A percentile compares a stretch with the other conserved stretches of the same genome.
phyloP scores from a whole-genome alignment of 345 rosid genomes.

The Gossypium stocksii region DNA sequence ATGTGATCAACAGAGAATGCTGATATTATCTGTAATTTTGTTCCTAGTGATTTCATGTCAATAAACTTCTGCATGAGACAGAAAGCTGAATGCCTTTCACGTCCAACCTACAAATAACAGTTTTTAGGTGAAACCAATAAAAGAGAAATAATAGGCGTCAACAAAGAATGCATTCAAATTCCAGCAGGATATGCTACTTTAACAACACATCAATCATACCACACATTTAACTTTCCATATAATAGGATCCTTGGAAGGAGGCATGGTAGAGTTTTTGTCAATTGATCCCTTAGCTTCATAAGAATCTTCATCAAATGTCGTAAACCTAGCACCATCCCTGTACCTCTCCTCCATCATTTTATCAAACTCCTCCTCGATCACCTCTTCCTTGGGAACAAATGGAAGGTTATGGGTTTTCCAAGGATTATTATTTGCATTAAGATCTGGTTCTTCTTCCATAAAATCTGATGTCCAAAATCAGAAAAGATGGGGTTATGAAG shows the following conservation, averaged over 20 bases:
- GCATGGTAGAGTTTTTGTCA: constrained; percentile 48
- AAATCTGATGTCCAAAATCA: constrained; percentile 32
- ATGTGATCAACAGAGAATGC: constrained; percentile 70
- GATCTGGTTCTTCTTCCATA: constrained; percentile 45
- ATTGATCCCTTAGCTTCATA: constrained; percentile 42
- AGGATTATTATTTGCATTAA: constrained; percentile 37
- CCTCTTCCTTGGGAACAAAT: constrained; percentile 77
- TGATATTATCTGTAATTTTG: constrained; percentile 58
- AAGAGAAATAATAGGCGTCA: neutral
- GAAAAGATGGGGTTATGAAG: neutral
- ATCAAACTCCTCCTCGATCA: constrained; percentile 72
- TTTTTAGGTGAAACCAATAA: constrained; percentile 10
- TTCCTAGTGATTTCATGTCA: constrained; percentile 61
- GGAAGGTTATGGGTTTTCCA: constrained; percentile 35
- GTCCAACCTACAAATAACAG: constrained; percentile 58
- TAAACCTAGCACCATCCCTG: constrained; percentile 46
- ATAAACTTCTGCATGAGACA: constrained; percentile 94
- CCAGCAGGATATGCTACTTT: neutral
- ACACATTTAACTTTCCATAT: constrained; percentile 91
- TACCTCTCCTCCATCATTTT: constrained; percentile 82
- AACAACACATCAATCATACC: constrained; percentile 37
- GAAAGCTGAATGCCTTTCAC: constrained; percentile 72
- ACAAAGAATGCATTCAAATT: neutral
- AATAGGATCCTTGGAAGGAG: constrained; percentile 54
- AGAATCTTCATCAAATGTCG: constrained; percentile 56